Evolutionary conservation across 2,329 filamentous ascomycete species (phyloP), one percentile per base, ranked within the genome.

Genomic region (Thelonectria olida): DNA sequence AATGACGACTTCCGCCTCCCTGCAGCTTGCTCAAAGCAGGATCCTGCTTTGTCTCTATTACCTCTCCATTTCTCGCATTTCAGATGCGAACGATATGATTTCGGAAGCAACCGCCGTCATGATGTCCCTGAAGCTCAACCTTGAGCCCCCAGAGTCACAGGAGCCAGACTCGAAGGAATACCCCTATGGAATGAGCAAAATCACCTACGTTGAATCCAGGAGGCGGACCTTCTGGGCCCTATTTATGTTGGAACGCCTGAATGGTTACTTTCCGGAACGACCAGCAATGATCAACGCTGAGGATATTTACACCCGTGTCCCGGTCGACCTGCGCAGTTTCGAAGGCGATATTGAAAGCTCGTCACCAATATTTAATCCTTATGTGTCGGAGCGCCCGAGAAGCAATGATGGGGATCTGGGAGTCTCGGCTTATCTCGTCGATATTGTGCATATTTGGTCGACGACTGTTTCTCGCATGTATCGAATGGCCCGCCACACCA

Each of bases 171-270:
- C 76, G 13, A 70, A 76, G n/a, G 69, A 71, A 0, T 84, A 81
- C 54, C 86, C 87, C 5, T 88, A 87, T 69, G 85, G 82, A 19
- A 80, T 91, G 64, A 85, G 83, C 66, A 82, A 80, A 58, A 75
- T 76, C 50, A 86, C 85, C 27, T 84, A 89, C 66, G 83, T 84
- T 22, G 91, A 93, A 75, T 89, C 88, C 67, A 84, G 87, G 61
- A 83, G 90, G 64, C 82, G 91, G 57, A 92, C 89, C 0, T 90
- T 92, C 70, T 93, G 90, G 90, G 86, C 88, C 25, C 84, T 87
- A 52, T 91, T 89, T 67, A 78, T 92, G 67, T 83, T 91, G 74
- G 91, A 93, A 76, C 85, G 89, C 48, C 85, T 90, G 62, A 88
- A 86, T 48, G 85, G 85, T 13, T 83, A 88, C 61, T 88, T 83